These are phyloP conservation scores for Mortierella sp. DNA, from an alignment of 371 early-diverging fungal genomes.

Conservation along the genomic window DNA sequence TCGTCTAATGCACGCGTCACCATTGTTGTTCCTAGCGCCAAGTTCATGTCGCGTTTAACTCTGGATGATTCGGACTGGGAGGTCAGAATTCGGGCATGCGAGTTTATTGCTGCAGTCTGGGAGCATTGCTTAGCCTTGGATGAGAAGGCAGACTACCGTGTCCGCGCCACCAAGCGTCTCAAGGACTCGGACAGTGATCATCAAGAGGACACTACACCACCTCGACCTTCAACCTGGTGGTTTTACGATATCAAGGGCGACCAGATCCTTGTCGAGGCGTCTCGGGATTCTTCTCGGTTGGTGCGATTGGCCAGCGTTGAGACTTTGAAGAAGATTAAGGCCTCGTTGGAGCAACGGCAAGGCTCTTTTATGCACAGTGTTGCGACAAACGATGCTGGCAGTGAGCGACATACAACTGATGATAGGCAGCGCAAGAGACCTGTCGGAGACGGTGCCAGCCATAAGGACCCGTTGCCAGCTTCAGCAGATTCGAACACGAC, in stretches of 20 bases:
- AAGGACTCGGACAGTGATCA: conserved; percentile 25
- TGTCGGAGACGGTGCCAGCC: neutral
- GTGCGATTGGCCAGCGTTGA: conserved; percentile 45
- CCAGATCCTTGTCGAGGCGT: conserved; percentile 64
- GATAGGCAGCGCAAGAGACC: conserved; percentile 16
- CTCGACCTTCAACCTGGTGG: conserved; percentile 45
- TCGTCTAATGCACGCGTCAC: neutral
- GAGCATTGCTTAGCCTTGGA: conserved; percentile 51
- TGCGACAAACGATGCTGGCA: neutral
- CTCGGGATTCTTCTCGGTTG: conserved; percentile 43
- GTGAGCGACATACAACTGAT: neutral
- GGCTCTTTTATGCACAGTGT: neutral
- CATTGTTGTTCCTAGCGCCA: conserved; percentile 43
- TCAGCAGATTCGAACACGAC: neutral
- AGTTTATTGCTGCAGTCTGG: conserved; percentile 66
- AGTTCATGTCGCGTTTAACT: conserved; percentile 58
- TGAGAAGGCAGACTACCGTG: conserved; percentile 55
- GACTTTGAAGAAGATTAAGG: conserved; percentile 45
- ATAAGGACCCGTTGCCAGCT: neutral
- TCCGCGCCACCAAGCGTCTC: conserved; percentile 50
- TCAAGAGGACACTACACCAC: neutral
- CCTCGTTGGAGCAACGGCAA: conserved; percentile 29
- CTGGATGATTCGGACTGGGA: conserved; percentile 72
- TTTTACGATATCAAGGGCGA: conserved; percentile 65
- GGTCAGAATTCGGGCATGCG: conserved; percentile 65